Evolutionary conservation across 2,329 filamentous ascomycete species (phyloP).

Genomic region (Ceratocystis colombiana): DNA sequence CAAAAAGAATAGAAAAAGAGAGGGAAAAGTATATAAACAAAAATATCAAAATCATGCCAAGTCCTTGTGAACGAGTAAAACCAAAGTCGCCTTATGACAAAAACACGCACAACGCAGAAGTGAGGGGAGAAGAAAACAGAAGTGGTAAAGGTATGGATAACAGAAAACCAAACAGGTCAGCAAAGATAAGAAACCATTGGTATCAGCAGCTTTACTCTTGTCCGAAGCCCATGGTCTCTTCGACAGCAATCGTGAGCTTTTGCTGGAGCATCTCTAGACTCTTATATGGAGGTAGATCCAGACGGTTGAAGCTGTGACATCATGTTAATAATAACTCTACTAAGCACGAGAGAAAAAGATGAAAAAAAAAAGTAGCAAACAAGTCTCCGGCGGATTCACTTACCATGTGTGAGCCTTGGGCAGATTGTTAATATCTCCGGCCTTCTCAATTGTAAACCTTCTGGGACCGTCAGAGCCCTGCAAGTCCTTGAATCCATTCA

Average conservation of each 20-base stretch:
- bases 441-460: slow-evolving; percentile 96
- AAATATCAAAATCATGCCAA: slow-evolving; percentile 18
- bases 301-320: slow-evolving; percentile 72
- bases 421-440: slow-evolving; percentile 77
- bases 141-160: slow-evolving; percentile 23
- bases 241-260: slow-evolving; percentile 92
- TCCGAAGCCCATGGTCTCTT: slow-evolving; percentile 97
- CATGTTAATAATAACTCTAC: slow-evolving; percentile 26
- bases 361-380: not conserved
- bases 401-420: slow-evolving; percentile 98
- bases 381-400: slow-evolving; percentile 33
- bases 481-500: slow-evolving; percentile 98
- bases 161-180: slow-evolving; percentile 11
- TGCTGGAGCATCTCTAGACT: slow-evolving; percentile 69
- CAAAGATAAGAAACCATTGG: not conserved
- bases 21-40: slow-evolving; percentile 29
- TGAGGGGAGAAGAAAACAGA: not conserved
- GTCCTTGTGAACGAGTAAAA: not conserved
- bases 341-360: not conserved
- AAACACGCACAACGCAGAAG: not conserved
- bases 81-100: slow-evolving; percentile 12
- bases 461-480: slow-evolving; percentile 93
- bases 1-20: slow-evolving; percentile 25
- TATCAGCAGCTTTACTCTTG: slow-evolving; percentile 60
- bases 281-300: slow-evolving; percentile 93